Percentiles rank a stretch among this genome's conserved stretches.
Evolutionary conservation across 768 basidiomycete species (phyloP).

Genomic region (Cystofilobasidium macerans): DNA sequence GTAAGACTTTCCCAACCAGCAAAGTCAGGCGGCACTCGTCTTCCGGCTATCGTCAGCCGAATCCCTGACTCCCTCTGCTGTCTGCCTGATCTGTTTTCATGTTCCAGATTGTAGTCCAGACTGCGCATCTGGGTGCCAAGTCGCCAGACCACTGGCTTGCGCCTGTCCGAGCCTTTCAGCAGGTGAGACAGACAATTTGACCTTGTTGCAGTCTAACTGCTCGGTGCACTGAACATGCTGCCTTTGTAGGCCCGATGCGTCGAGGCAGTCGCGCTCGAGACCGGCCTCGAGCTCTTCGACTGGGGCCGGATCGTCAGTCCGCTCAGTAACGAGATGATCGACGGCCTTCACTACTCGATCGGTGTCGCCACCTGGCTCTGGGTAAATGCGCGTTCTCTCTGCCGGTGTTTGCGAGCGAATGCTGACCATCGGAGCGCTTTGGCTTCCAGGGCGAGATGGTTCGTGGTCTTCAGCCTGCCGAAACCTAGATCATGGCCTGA

Average conservation of each 20-base stretch:
- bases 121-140: conserved; percentile 20
- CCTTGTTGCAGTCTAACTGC: background rate
- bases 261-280: conserved; percentile 12
- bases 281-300: conserved; percentile 20
- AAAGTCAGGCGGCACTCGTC: background rate
- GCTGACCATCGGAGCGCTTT: background rate
- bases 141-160: conserved; percentile 5
- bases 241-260: conserved; percentile 7
- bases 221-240: background rate
- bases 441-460: conserved; percentile 22
- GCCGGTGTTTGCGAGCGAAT: background rate
- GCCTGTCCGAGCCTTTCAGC: conserved; percentile 19
- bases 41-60: background rate
- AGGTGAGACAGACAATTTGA: background rate
- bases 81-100: no score
- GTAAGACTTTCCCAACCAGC: conserved; percentile 11
- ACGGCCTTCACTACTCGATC: conserved; percentile 17
- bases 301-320: conserved; percentile 21
- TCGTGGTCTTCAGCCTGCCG: background rate
- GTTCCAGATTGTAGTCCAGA: conserved; percentile 21
- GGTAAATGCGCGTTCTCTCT: background rate
- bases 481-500: background rate
- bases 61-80: no score
- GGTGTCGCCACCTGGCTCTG: conserved; percentile 18
- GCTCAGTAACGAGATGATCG: conserved; percentile 12